Evolutionary conservation across 176 grass and related monocot species (phyloP).

Genomic region (Areca catechu): DNA sequence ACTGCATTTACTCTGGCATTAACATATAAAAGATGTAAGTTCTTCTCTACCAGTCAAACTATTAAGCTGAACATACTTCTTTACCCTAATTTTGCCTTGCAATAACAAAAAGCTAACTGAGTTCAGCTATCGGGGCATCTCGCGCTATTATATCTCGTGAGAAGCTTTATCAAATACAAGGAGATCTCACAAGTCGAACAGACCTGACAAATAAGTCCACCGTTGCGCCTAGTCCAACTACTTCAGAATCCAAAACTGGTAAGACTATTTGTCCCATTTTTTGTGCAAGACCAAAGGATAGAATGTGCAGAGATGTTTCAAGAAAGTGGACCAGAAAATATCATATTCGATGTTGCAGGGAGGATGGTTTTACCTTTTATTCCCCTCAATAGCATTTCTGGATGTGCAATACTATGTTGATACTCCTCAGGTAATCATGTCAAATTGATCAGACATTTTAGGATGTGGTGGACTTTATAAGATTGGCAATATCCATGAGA

Average conservation of each 20-base stretch:
- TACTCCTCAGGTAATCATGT: constrained; percentile 39
- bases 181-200: neutral
- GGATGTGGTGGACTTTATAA: neutral
- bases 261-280: neutral
- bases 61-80: neutral
- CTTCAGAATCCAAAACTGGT: constrained; percentile 4
- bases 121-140: constrained; percentile 35
- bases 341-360: constrained; percentile 23
- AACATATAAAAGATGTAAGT: constrained; percentile 53
- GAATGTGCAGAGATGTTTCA: neutral
- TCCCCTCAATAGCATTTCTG: constrained; percentile 57
- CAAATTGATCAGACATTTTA: neutral
- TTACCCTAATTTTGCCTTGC: too few species aligned
- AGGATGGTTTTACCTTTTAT: constrained; percentile 77
- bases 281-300: too few species aligned
- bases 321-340: too few species aligned
- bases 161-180: constrained; percentile 24
- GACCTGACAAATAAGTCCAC: neutral
- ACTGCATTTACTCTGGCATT: constrained; percentile 47
- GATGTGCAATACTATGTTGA: constrained; percentile 80
- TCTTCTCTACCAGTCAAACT: neutral
- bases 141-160: constrained; percentile 44
- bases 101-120: too few species aligned
- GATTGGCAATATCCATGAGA: too few species aligned
- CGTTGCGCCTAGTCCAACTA: constrained; percentile 9